phyloP scores from a whole-genome alignment of 2,329 filamentous ascomycete species.

The Apiospora arundinis region DNA sequence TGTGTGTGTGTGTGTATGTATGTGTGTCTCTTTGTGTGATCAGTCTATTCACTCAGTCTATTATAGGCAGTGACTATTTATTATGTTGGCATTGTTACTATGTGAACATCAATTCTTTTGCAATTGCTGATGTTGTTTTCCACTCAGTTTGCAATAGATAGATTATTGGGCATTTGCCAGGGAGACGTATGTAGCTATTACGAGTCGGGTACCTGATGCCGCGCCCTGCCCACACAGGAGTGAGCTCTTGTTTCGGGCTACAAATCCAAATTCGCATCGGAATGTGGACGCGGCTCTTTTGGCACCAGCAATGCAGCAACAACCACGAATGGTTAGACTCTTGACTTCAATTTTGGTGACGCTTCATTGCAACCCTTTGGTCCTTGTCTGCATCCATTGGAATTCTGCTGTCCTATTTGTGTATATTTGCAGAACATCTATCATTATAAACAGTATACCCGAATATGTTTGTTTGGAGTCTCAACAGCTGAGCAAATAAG shows the following conservation, averaged over 20 bases:
- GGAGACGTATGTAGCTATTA: not conserved
- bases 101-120: too few relatives aligned
- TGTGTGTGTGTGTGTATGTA: too few relatives aligned
- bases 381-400: not conserved
- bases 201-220: constrained; percentile 1
- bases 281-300: constrained; percentile 15
- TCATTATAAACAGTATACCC: not conserved
- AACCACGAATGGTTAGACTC: constrained; percentile 1
- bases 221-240: constrained; percentile 9
- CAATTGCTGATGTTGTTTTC: not conserved
- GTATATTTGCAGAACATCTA: not conserved
- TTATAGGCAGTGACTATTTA: not conserved
- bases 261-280: constrained; percentile 6
- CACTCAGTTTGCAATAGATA: not conserved
- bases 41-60: not conserved
- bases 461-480: not conserved
- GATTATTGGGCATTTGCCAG: not conserved
- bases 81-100: too few relatives aligned
- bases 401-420: not conserved
- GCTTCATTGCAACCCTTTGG: not conserved
- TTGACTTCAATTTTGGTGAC: not conserved
- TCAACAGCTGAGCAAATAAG: not conserved
- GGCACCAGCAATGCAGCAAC: constrained; percentile 7
- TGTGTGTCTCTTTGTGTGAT: too few relatives aligned
- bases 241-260: constrained; percentile 12